Evolutionary conservation across 2,329 filamentous ascomycete genomes (phyloP), one percentile per base, ranked within the genome.

Genomic region (Penicillium olsonii): DNA sequence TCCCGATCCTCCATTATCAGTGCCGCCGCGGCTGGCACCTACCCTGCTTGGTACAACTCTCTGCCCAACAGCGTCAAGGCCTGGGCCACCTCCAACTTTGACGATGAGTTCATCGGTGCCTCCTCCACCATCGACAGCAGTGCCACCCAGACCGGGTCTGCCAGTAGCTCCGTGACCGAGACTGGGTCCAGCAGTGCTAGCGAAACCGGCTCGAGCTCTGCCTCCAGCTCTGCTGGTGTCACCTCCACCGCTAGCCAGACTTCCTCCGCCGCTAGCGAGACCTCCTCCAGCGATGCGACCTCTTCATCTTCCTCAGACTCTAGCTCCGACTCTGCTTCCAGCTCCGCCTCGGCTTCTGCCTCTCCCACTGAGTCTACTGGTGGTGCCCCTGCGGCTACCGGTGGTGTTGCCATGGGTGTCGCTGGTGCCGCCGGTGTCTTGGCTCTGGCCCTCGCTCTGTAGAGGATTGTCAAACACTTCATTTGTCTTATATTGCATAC

Each of bases 371-470:
- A 53, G 18, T 64, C 59, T 5, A 59, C 54, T 39, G 61, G 52
- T 29, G 58, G 56, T 40, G 60, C 62, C 29, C 44, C 62, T n/a
- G 48, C 53, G 26, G 47, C 60, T 18, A 63, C 62, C 19, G 59
- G 59, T 4, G 43, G 49, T 33, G 45, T 64, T 48, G 60, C 57
- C 18, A 50, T 58, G 39, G 44, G 62, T 27, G 29, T 66, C 37
- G 57, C 56, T 9, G 59, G 63, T 37, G 55, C 55, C n/a, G 60
- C 53, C 43, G 61, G 60, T 42, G 22, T 61, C 18, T 42, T 66
- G 38, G 62, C 61, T 37, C 44, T 64, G 31, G 61, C 56, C 35
- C 37, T 64, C 45, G 61, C 63, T 41, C 57, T 66, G 44, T 66
- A 58, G 48, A 44, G 27, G 10, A 29, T 19, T 31, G 2, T 5